These are phyloP conservation scores for Kwoniella newhampshirensis DNA, from an alignment of 768 basidiomycete species.

Conservation along the genomic window DNA sequence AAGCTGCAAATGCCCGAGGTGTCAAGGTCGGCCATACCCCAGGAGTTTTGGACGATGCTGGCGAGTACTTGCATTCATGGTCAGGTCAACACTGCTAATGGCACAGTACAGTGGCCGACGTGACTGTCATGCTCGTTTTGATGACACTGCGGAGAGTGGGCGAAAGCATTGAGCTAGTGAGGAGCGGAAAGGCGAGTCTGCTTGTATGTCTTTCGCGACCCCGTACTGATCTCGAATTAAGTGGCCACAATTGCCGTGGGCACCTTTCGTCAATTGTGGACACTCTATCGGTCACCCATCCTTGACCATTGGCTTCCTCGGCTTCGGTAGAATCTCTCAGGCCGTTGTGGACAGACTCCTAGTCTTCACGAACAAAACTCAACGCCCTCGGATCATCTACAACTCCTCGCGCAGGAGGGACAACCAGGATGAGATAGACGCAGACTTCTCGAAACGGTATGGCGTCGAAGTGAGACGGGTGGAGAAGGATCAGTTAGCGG, in stretches of 20 bases:
- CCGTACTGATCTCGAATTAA: slow-evolving; percentile 52
- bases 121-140: slow-evolving; percentile 82
- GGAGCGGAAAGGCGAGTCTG: slow-evolving; percentile 64
- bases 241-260: slow-evolving; percentile 80
- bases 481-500: slow-evolving; percentile 67
- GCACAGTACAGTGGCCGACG: slow-evolving; percentile 73
- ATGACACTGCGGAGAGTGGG: slow-evolving; percentile 88
- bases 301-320: slow-evolving; percentile 78
- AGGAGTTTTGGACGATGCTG: slow-evolving; percentile 88
- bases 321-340: slow-evolving; percentile 92
- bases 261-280: slow-evolving; percentile 81
- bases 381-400: slow-evolving; percentile 43
- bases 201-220: slow-evolving; percentile 1
- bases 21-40: slow-evolving; percentile 88
- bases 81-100: not conserved
- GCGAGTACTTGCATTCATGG: slow-evolving; percentile 53
- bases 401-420: slow-evolving; percentile 35
- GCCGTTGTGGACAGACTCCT: slow-evolving; percentile 74
- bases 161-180: slow-evolving; percentile 65
- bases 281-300: slow-evolving; percentile 53
- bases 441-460: slow-evolving; percentile 40
- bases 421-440: slow-evolving; percentile 46
- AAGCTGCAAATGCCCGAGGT: slow-evolving; percentile 61
- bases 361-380: slow-evolving; percentile 62
- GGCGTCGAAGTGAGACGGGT: slow-evolving; percentile 60